These are phyloP conservation scores for Calonectria fujianensis DNA, from an alignment of 2,329 filamentous ascomycete species.

Conservation along the genomic window DNA sequence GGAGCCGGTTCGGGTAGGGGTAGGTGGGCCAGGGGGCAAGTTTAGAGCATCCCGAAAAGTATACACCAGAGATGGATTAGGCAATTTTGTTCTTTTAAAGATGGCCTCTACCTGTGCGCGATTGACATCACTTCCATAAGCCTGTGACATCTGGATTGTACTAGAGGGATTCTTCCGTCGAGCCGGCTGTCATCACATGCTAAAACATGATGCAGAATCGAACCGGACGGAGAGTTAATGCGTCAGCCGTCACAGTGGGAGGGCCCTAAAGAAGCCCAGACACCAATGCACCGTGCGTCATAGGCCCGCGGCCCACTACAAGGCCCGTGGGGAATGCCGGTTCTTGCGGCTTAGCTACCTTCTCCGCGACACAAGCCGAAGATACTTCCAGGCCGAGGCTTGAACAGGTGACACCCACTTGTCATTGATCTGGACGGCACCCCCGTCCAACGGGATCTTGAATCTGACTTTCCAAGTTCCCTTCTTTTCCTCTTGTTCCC, in stretches of 20 bases:
- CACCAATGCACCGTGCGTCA: slow-evolving; percentile 35
- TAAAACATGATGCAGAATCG: slow-evolving; percentile 24
- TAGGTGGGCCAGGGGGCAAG: slow-evolving; percentile 5
- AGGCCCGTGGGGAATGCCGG: slow-evolving; percentile 35
- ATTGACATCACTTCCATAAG: slow-evolving; percentile 17
- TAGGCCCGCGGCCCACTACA: slow-evolving; percentile 29
- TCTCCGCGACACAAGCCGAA: slow-evolving; percentile 46
- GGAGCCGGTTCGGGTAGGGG: slow-evolving; percentile 7
- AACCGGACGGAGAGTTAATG: not conserved
- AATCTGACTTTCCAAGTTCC: slow-evolving; percentile 14
- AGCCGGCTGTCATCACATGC: slow-evolving; percentile 38
- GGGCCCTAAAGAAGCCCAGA: slow-evolving; percentile 7
- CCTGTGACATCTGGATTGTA: slow-evolving; percentile 1
- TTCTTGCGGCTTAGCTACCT: slow-evolving; percentile 34
- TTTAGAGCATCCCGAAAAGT: not conserved
- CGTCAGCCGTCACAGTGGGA: slow-evolving; percentile 7
- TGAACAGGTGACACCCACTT: slow-evolving; percentile 44
- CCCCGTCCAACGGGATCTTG: slow-evolving; percentile 38
- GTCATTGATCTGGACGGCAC: slow-evolving; percentile 36
- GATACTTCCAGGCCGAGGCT: slow-evolving; percentile 43
- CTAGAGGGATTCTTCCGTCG: slow-evolving; percentile 17
- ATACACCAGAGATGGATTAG: slow-evolving; percentile 1
- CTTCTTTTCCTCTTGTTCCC: slow-evolving; percentile 16
- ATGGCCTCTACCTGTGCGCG: not conserved
- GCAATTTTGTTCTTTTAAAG: not conserved